Evolutionary conservation across 2,329 filamentous ascomycete genomes (phyloP).

Genomic region (Laburnicola sp.): DNA sequence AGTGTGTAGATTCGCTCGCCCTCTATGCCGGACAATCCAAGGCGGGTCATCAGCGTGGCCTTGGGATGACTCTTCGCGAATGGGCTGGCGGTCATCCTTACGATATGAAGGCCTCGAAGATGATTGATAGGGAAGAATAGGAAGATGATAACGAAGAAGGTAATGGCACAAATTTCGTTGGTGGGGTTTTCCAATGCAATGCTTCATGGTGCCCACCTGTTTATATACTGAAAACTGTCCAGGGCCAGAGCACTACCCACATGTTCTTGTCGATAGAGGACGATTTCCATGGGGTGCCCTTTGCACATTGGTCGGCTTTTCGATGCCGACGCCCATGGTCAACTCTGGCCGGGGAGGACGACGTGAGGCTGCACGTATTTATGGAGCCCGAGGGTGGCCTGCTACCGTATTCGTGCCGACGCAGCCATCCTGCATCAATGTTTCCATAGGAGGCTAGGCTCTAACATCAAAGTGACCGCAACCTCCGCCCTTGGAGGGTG

Average conservation of each 20-base stretch:
- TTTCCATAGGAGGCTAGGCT: slow-evolving; percentile 24
- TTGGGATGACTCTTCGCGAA: slow-evolving; percentile 53
- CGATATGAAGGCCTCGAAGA: background rate
- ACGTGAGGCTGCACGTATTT: slow-evolving; percentile 18
- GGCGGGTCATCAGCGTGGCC: slow-evolving; percentile 47
- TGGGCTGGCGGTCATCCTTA: slow-evolving; percentile 23
- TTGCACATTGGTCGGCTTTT: slow-evolving; percentile 17
- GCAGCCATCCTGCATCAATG: slow-evolving; percentile 24
- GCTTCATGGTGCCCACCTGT: background rate
- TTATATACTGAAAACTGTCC: background rate
- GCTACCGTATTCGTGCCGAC: slow-evolving; percentile 23
- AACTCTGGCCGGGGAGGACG: slow-evolving; percentile 15
- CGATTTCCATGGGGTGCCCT: background rate
- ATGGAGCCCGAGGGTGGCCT: slow-evolving; percentile 16
- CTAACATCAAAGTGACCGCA: slow-evolving; percentile 9
- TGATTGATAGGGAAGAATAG: background rate
- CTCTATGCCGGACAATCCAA: slow-evolving; percentile 39
- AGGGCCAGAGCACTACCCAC: background rate
- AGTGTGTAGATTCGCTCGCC: slow-evolving; percentile 47
- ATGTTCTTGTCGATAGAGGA: background rate
- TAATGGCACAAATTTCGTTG: background rate
- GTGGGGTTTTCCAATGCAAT: too few species aligned
- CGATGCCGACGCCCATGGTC: slow-evolving; percentile 19
- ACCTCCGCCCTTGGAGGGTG: slow-evolving; percentile 11
- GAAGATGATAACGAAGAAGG: background rate